A percentile compares a stretch with the other conserved stretches of the same genome.
These are phyloP conservation scores for Nicotiana otophora DNA, from an alignment of 257 asterid genomes.

Conservation along the genomic window DNA sequence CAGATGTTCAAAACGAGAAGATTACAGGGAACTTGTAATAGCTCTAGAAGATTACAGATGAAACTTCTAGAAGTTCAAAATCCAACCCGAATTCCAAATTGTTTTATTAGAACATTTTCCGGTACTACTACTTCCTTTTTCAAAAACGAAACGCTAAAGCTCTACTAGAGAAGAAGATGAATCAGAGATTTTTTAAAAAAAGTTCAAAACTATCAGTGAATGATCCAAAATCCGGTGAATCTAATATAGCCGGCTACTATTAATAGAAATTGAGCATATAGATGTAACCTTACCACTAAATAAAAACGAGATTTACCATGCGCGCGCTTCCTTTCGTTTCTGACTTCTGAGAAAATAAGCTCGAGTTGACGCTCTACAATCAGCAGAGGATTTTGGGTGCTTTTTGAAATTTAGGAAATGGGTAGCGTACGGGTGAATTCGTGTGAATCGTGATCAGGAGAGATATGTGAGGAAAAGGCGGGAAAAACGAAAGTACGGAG, in stretches of 20 bases:
- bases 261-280: not conserved
- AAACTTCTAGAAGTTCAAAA: not conserved
- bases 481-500: not conserved
- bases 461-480: not conserved
- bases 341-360: not conserved
- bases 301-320: not conserved
- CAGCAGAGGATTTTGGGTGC: not conserved
- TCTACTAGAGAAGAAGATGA: not conserved
- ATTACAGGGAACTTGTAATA: not conserved
- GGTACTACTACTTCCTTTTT: not conserved
- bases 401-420: not conserved
- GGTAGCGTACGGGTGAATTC: not conserved
- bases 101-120: not conserved
- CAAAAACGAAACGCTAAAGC: not conserved
- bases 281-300: not conserved
- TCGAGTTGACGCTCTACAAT: not conserved
- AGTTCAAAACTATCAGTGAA: not conserved
- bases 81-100: not conserved
- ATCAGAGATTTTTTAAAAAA: not conserved
- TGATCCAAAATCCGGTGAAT: not conserved
- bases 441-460: not conserved
- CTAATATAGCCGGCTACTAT: not conserved
- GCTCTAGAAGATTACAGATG: not conserved
- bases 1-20: not conserved
- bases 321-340: not conserved